These are phyloP conservation scores for Rhizophora mangle DNA, from an alignment of 345 rosid genomes.

Conservation along the genomic window DNA sequence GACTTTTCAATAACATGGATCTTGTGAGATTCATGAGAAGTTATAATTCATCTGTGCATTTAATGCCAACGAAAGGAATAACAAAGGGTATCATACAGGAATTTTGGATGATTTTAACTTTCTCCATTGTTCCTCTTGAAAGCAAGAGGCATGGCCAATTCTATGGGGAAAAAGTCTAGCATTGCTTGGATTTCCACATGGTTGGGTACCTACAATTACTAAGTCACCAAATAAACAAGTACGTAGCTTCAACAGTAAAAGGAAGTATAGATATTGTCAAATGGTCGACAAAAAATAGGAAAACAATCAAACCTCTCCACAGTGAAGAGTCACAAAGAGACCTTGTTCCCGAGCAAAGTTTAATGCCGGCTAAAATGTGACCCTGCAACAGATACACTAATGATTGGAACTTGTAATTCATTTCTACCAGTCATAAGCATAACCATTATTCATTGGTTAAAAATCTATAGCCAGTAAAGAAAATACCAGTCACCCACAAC, in stretches of 20 bases:
- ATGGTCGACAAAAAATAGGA: slow-evolving; percentile 1
- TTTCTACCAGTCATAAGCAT: neutral
- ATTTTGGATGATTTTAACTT: slow-evolving; percentile 56
- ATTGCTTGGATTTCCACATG: slow-evolving; percentile 71
- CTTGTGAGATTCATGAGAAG: neutral
- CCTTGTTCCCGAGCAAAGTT: slow-evolving; percentile 73
- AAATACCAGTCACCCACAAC: slow-evolving; percentile 70
- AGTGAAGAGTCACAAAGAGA: slow-evolving; percentile 78
- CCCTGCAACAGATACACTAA: slow-evolving; percentile 44
- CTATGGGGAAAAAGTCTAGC: slow-evolving; percentile 87
- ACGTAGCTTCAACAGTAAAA: slow-evolving; percentile 15
- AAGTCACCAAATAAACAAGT: slow-evolving; percentile 42
- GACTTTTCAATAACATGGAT: neutral
- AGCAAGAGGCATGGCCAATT: slow-evolving; percentile 84
- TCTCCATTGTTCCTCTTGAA: slow-evolving; percentile 57
- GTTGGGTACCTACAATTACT: slow-evolving; percentile 84
- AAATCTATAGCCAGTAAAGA: neutral
- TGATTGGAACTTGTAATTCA: slow-evolving; percentile 1
- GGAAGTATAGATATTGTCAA: neutral
- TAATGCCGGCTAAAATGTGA: slow-evolving; percentile 76
- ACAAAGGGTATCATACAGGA: slow-evolving; percentile 45
- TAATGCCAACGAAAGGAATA: slow-evolving; percentile 3
- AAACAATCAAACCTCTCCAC: slow-evolving; percentile 74
- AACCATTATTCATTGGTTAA: neutral
- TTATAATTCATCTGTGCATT: neutral